phyloP scores from a whole-genome alignment of 179 eudicot genomes.

The Heliamphora pulchella region DNA sequence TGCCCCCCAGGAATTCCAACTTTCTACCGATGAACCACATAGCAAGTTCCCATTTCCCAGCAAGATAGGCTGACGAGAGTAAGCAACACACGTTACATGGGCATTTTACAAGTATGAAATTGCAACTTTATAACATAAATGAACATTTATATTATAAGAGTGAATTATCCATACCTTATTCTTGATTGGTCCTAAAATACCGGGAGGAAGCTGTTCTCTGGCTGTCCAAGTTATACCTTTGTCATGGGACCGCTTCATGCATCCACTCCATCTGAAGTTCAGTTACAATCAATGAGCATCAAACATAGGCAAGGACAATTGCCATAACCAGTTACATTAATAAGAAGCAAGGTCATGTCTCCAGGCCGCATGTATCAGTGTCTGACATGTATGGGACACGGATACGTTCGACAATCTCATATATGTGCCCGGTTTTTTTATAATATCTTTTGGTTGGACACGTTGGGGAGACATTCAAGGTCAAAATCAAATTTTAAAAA shows the following conservation, averaged over 20 bases:
- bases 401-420: too few relatives aligned
- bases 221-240: conserved; percentile 76
- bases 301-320: conserved; percentile 5
- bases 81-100: background rate
- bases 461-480: too few relatives aligned
- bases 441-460: too few relatives aligned
- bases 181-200: conserved; percentile 87
- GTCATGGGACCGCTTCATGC: conserved; percentile 81
- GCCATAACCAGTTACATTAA: too few relatives aligned
- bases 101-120: background rate
- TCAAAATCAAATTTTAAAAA: too few relatives aligned
- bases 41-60: conserved; percentile 69
- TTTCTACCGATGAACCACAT: conserved; percentile 93
- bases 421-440: too few relatives aligned
- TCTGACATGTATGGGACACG: too few relatives aligned
- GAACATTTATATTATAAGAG: background rate
- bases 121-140: background rate
- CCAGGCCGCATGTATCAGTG: too few relatives aligned
- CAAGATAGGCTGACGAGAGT: conserved; percentile 62
- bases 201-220: conserved; percentile 95
- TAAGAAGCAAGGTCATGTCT: too few relatives aligned
- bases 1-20: conserved; percentile 99
- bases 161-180: conserved; percentile 50
- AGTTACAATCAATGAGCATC: conserved; percentile 2
- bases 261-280: conserved; percentile 87